Evolutionary conservation across 768 basidiomycete genomes (phyloP), one percentile per base, ranked within the genome.

Genomic region (Podaxis sp.): DNA sequence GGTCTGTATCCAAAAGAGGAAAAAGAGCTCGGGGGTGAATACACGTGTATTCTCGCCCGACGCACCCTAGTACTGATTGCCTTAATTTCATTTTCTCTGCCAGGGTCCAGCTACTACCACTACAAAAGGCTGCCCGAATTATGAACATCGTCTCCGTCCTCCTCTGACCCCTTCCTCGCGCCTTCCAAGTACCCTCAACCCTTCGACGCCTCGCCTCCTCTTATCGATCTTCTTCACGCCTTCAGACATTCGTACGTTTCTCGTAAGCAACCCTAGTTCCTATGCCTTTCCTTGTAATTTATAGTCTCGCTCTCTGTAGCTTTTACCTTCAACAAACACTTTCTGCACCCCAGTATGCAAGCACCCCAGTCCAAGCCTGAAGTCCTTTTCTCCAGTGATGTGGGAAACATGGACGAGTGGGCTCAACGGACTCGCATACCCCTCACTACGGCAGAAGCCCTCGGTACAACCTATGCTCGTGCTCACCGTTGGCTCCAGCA

Each of bases 341-440:
- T 55, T 57, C 61, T 62, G 54, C 27, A 32, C 62, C 55, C 62
- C 64, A 23, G 37, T 57, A 77, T 76, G 74, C 69, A 72, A 62
- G 51, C 65, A 53, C 55, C 70, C 28, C 70, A 69, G 57, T 61
- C 71, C 52, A 74, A 74, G 59, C 70, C 79, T 16, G 83, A 90
- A 68, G 83, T 92, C 72, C 80, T 88, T 62, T 93, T 92, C 71
- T 90, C 88, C 64, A 86, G 85, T 72, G 86, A 90, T 68, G 88
- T 93, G 71, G 79, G 79, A 60, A 86, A 88, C 71, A 90, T 93
- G 87, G 89, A 91, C 73, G 86, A 81, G 61, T 93, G 91, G 91
- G 88, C 91, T 0, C 79, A 76, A 58, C 84, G 90, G 61, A 91
- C 91, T 0, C 80, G 84, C 70, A 91, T 93, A 53, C 89, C 90